Conservation (phyloP, 441 rosid species). For the Pelargonium cotyledonis region DNA sequence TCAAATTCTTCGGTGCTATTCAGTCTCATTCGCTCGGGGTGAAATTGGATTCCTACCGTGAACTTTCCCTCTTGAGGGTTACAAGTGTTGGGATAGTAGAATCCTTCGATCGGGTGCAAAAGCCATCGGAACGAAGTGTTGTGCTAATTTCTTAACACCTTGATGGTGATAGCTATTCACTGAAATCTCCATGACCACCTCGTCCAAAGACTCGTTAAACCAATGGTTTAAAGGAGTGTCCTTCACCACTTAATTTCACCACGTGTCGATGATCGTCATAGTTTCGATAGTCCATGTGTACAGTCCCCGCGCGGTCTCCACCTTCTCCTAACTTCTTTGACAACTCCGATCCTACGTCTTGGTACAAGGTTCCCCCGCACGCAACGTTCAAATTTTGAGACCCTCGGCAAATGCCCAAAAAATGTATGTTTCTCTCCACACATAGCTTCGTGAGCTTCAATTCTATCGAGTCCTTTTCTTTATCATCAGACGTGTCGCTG, state of each 20-base stretch:
- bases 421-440: conserved; percentile 69
- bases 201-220: conserved; percentile 39
- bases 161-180: conserved; percentile 90
- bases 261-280: conserved; percentile 49
- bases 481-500: conserved; percentile 56
- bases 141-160: conserved; percentile 65
- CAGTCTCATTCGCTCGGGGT: conserved; percentile 72
- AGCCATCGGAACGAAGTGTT: conserved; percentile 67
- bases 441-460: conserved; percentile 58
- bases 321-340: conserved; percentile 24
- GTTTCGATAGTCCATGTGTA: conserved; percentile 38
- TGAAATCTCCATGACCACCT: conserved; percentile 40
- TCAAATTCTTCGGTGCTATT: conserved; percentile 49
- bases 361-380: conserved; percentile 75
- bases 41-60: conserved; percentile 76
- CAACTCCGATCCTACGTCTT: conserved; percentile 53
- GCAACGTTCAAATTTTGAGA: conserved; percentile 78
- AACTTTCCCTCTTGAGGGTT: conserved; percentile 70
- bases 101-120: conserved; percentile 76
- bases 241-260: conserved; percentile 33
- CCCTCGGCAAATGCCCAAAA: conserved; percentile 76
- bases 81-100: conserved; percentile 46
- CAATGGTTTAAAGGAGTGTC: conserved; percentile 42
- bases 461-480: conserved; percentile 70
- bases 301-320: not conserved